A percentile compares a stretch with the other conserved stretches of the same genome.
Evolutionary conservation across 2,329 filamentous ascomycete species (phyloP).

Genomic region (Diplodia sapinea): DNA sequence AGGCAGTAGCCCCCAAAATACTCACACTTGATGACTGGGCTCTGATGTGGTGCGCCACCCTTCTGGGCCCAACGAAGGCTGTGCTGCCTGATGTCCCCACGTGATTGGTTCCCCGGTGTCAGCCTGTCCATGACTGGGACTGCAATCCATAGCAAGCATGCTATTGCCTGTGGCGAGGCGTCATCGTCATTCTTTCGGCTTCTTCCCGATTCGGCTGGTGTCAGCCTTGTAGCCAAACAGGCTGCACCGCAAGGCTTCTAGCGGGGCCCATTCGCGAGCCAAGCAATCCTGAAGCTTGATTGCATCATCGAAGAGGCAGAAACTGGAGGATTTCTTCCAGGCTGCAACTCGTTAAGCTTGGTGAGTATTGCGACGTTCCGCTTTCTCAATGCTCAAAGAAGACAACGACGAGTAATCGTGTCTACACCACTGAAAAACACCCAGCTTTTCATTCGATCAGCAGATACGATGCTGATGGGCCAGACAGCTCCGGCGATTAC

Average conservation of each 20-base stretch:
- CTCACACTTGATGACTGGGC: background rate
- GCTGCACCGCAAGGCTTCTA: background rate
- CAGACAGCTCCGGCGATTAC: too few species aligned
- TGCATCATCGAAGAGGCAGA: background rate
- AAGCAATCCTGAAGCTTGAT: background rate
- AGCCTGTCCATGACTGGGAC: background rate
- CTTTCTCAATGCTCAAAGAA: background rate
- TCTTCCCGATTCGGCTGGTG: background rate
- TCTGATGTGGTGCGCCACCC: background rate
- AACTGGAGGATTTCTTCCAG: background rate
- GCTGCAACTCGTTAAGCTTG: background rate
- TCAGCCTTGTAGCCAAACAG: background rate
- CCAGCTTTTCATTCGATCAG: too few species aligned
- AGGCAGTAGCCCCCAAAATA: background rate
- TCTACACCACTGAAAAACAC: too few species aligned
- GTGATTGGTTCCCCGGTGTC: background rate
- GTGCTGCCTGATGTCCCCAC: background rate
- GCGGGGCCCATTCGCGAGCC: background rate
- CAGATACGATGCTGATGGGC: too few species aligned
- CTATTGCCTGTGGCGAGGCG: background rate
- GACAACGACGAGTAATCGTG: too few species aligned
- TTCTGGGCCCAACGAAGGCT: background rate
- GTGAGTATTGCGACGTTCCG: background rate
- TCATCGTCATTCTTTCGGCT: background rate
- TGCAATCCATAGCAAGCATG: background rate